Evolutionary conservation across 768 basidiomycete species (phyloP).

Genomic region (Amyloporia xantha): DNA sequence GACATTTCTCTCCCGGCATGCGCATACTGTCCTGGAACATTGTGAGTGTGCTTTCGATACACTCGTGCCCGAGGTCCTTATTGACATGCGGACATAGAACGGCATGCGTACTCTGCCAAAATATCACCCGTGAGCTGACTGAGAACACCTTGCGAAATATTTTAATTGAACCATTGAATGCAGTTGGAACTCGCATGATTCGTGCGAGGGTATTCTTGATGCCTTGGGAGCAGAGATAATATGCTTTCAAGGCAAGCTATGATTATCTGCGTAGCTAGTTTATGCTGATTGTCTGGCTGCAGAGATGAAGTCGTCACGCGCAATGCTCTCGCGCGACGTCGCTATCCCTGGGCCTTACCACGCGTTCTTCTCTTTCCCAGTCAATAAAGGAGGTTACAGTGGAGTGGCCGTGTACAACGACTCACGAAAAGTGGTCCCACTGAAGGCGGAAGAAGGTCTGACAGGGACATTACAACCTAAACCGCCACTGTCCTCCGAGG

Average conservation of each 20-base stretch:
- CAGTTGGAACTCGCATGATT: conserved; percentile 76
- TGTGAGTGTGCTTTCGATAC: conserved; percentile 31
- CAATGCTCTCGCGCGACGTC: conserved; percentile 55
- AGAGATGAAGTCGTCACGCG: conserved; percentile 89
- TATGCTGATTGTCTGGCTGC: no score
- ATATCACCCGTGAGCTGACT: conserved; percentile 74
- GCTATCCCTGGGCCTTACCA: conserved; percentile 78
- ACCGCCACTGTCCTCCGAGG: conserved; percentile 45
- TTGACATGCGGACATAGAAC: conserved; percentile 40
- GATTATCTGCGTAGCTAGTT: no score
- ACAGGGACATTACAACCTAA: conserved; percentile 63
- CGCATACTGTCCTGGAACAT: conserved; percentile 68
- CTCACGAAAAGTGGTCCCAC: conserved; percentile 42
- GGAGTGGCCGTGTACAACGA: conserved; percentile 89
- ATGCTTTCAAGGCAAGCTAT: conserved; percentile 97
- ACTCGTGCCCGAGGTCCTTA: conserved; percentile 2
- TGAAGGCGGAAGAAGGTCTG: conserved; percentile 81
- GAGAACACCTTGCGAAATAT: neutral
- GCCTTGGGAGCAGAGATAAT: conserved; percentile 83
- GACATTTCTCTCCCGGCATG: no score
- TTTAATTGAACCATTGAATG: neutral
- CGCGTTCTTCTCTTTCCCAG: conserved; percentile 87
- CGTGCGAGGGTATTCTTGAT: conserved; percentile 74
- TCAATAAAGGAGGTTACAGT: conserved; percentile 78
- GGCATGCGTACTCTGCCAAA: conserved; percentile 82